Conservation (phyloP, 148 eudicot species). For the Limonium bicolor region DNA sequence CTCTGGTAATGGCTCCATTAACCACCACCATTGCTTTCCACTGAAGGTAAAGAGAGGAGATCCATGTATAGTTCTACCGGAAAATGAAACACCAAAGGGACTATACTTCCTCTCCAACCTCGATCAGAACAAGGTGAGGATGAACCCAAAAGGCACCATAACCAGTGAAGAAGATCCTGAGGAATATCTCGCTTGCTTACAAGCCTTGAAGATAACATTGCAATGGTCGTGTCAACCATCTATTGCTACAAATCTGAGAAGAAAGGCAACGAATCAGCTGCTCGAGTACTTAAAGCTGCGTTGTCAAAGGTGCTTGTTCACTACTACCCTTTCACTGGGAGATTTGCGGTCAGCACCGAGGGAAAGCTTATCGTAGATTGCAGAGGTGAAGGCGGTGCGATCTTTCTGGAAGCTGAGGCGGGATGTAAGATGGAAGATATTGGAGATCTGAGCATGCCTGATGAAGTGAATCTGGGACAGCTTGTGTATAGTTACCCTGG, state of each 20-base stretch:
- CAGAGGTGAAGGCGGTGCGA: constrained; percentile 8
- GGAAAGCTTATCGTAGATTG: constrained; percentile 10
- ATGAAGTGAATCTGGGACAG: background rate
- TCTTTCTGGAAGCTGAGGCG: constrained; percentile 11
- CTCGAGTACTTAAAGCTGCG: constrained; percentile 2
- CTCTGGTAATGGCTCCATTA: no score
- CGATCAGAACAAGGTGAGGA: constrained; percentile 1
- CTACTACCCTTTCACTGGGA: constrained; percentile 11
- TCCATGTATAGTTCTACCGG: background rate
- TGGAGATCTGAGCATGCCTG: constrained; percentile 1
- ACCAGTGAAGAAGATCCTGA: background rate
- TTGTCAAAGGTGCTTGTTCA: constrained; percentile 7
- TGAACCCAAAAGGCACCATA: background rate
- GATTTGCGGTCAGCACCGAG: constrained; percentile 3
- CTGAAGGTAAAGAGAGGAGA: background rate
- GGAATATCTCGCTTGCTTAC: background rate
- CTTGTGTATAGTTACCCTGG: background rate
- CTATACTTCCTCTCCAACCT: background rate
- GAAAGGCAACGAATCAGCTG: background rate
- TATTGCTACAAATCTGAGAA: background rate
- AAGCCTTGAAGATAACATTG: constrained; percentile 1
- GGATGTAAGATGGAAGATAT: constrained; percentile 9
- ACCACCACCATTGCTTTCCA: background rate
- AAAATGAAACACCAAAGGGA: background rate
- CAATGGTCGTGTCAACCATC: background rate